These are phyloP conservation scores for Phytophthora vignae DNA, from an alignment of 352 stramenopile genomes.

Conservation along the genomic window DNA sequence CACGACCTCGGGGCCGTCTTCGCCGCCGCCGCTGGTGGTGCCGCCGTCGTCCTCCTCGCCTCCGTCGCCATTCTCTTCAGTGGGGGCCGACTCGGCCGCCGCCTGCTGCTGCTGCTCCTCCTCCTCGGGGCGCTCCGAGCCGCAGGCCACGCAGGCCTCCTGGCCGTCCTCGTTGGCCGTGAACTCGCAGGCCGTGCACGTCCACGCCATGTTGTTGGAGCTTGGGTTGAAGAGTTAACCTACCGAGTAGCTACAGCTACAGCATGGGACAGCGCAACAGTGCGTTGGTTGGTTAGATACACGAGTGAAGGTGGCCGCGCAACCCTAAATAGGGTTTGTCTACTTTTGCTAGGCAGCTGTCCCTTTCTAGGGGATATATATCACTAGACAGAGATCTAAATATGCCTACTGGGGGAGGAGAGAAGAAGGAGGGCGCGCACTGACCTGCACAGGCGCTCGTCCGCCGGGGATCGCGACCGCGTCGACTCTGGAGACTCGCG, in stretches of 20 bases:
- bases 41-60: background rate
- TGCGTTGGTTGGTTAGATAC: background rate
- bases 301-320: too few relatives aligned
- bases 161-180: conserved; percentile 65
- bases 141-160: conserved; percentile 69
- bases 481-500: conserved; percentile 5
- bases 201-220: conserved; percentile 55
- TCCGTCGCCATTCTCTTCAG: conserved; percentile 1
- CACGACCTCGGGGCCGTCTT: conserved; percentile 54
- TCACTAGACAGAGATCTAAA: conserved; percentile 17
- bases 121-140: conserved; percentile 51
- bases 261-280: background rate
- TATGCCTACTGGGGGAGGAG: conserved; percentile 6
- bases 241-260: background rate
- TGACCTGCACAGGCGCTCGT: too few relatives aligned
- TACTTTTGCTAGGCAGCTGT: background rate
- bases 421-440: too few relatives aligned
- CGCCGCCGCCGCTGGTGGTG: conserved; percentile 9
- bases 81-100: conserved; percentile 5
- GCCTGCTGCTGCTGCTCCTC: conserved; percentile 24
- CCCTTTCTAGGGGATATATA: background rate
- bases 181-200: conserved; percentile 70
- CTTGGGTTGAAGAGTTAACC: background rate
- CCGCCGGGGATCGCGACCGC: too few relatives aligned
- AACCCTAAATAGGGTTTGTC: background rate